Percentiles rank a stretch among this genome's conserved stretches.
phyloP scores from a whole-genome alignment of 208 protist species.

The Crithidia sp. region DNA sequence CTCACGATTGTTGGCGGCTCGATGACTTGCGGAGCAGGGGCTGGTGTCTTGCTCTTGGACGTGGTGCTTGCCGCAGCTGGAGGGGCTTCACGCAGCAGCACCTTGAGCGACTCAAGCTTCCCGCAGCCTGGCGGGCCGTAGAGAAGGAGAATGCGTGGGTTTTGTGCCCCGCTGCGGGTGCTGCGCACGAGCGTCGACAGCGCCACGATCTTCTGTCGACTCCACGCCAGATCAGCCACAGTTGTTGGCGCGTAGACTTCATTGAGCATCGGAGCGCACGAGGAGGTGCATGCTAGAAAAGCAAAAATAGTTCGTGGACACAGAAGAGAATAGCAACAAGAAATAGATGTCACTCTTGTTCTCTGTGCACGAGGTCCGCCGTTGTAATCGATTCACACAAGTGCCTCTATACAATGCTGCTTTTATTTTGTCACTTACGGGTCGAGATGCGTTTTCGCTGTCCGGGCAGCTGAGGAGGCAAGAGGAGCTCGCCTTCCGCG shows the following conservation, averaged over 20 bases:
- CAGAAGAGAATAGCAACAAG: constrained; percentile 3
- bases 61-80: background rate
- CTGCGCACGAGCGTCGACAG: constrained; percentile 41
- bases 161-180: background rate
- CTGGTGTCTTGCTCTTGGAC: background rate
- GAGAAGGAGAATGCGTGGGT: constrained; percentile 58
- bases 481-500: too few relatives aligned
- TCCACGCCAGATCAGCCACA: constrained; percentile 67
- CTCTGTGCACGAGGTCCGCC: background rate
- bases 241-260: constrained; percentile 68
- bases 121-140: constrained; percentile 81
- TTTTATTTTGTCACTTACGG: too few relatives aligned
- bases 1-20: constrained; percentile 2
- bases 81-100: constrained; percentile 43
- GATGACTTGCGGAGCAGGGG: background rate
- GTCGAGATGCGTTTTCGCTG: too few relatives aligned
- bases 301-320: background rate
- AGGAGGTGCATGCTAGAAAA: constrained; percentile 10
- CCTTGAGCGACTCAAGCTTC: constrained; percentile 67
- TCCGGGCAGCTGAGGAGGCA: too few relatives aligned
- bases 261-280: constrained; percentile 51
- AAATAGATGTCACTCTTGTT: constrained; percentile 4
- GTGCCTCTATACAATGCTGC: too few relatives aligned
- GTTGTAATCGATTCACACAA: too few relatives aligned
- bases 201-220: constrained; percentile 63